Conservation (phyloP, 805 yeast species). For the Ogataea parapolymorpha region DNA sequence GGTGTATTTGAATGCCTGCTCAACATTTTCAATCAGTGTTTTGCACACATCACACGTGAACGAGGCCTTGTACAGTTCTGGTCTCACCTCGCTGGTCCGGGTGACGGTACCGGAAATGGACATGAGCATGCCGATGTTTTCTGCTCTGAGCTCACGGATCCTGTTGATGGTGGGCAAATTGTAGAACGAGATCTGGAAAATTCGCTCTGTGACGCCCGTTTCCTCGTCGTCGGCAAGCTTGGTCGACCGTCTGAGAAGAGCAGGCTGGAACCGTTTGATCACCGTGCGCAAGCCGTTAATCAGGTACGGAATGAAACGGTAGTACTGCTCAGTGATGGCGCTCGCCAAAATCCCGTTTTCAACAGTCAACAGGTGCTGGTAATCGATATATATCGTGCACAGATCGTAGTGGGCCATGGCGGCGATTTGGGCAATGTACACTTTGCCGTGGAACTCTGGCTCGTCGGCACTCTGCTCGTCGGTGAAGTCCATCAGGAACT, state of each 20-base stretch:
- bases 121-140: constrained; percentile 79
- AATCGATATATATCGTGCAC: constrained; percentile 80
- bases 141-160: constrained; percentile 87
- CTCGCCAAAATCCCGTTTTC: constrained; percentile 86
- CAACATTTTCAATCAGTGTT: constrained; percentile 82
- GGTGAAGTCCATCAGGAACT: constrained; percentile 66
- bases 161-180: constrained; percentile 79
- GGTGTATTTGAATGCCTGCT: constrained; percentile 88
- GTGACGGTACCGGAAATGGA: constrained; percentile 93
- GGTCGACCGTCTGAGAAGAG: constrained; percentile 47
- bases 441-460: constrained; percentile 47
- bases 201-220: constrained; percentile 55
- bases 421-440: constrained; percentile 75
- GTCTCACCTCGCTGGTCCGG: constrained; percentile 93
- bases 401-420: constrained; percentile 75
- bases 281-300: constrained; percentile 70
- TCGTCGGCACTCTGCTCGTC: constrained; percentile 38
- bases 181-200: constrained; percentile 88
- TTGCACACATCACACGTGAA: constrained; percentile 89
- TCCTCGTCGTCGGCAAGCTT: constrained; percentile 38
- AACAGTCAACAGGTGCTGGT: constrained; percentile 65
- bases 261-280: constrained; percentile 73
- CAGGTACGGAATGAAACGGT: constrained; percentile 85
- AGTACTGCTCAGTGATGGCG: constrained; percentile 88
- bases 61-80: constrained; percentile 82